A percentile compares a stretch with the other conserved stretches of the same genome.
Evolutionary conservation across 495 filamentous ascomycete genomes (phyloP).

Genomic region (Poronia punctata): DNA sequence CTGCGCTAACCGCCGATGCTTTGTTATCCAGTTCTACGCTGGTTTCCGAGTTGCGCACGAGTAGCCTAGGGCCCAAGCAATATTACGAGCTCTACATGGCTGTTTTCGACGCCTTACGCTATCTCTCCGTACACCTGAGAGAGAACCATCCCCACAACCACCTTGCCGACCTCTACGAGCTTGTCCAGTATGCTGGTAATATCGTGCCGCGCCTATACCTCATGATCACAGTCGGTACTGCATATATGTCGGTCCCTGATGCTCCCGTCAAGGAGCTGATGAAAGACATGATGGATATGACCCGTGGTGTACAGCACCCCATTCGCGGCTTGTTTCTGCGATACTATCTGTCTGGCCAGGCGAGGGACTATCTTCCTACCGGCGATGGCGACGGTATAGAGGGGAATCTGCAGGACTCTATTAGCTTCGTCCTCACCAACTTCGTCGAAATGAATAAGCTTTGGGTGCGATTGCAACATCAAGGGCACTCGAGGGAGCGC

Average conservation of each 20-base stretch:
- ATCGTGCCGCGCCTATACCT: constrained; percentile 94
- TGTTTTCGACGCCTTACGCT: constrained; percentile 94
- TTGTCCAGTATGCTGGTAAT: constrained; percentile 98
- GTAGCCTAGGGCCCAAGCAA: constrained; percentile 91
- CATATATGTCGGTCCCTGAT: constrained; percentile 98
- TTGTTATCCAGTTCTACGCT: constrained; percentile 70
- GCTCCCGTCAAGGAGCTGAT: constrained; percentile 99
- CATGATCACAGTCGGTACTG: constrained; percentile 97
- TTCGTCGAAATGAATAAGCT: constrained; percentile 99
- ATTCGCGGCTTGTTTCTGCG: constrained; percentile 89
- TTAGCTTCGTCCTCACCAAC: constrained; percentile 94
- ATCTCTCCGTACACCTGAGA: constrained; percentile 91
- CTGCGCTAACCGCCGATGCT: constrained; percentile 14
- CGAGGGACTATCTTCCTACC: constrained; percentile 75
- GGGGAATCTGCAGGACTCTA: constrained; percentile 92
- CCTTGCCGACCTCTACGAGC: constrained; percentile 94
- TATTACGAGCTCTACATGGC: constrained; percentile 99
- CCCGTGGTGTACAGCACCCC: constrained; percentile 91
- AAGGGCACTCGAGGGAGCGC: constrained; percentile 90
- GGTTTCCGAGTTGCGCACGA: constrained; percentile 93
- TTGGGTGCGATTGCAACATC: constrained; percentile 95
- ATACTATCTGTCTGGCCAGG: constrained; percentile 93
- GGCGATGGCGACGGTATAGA: constrained; percentile 87
- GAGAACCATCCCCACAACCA: constrained; percentile 98
- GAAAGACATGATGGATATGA: constrained; percentile 99